Percentiles rank a stretch among this genome's conserved stretches.
Evolutionary conservation across 306 rosid species (phyloP).

Genomic region (Macrotyloma uniflorum): DNA sequence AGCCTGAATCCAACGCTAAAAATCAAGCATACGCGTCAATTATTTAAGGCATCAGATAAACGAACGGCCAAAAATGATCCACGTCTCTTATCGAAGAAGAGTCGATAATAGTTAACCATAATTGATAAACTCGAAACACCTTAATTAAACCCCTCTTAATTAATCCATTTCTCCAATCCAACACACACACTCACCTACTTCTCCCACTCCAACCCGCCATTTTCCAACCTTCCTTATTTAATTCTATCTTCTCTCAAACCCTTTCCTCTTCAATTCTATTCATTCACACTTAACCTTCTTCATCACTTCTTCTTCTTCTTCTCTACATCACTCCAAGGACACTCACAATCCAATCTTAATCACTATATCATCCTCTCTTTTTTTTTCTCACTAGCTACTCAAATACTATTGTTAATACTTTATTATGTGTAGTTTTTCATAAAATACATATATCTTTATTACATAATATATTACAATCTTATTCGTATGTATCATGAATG

Average conservation of each 20-base stretch:
- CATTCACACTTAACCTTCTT: not conserved
- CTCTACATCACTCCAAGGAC: slow-evolving; percentile 7
- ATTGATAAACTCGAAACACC: not conserved
- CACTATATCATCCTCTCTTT: too few relatives aligned
- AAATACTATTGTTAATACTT: not conserved
- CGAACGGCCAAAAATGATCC: slow-evolving; percentile 15
- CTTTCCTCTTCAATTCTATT: not conserved
- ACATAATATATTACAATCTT: too few relatives aligned
- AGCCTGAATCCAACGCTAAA: slow-evolving; percentile 16
- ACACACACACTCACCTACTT: slow-evolving; percentile 14
- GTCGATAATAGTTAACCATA: not conserved
- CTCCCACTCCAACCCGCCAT: slow-evolving; percentile 33
- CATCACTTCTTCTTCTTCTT: not conserved
- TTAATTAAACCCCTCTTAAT: not conserved
- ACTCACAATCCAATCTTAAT: slow-evolving; percentile 25
- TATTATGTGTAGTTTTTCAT: not conserved
- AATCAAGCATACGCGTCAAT: not conserved
- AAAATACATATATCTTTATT: not conserved
- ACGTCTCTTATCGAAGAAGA: not conserved
- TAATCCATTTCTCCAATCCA: slow-evolving; percentile 1
- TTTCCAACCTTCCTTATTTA: slow-evolving; percentile 1
- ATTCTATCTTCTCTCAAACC: not conserved
- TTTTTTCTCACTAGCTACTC: too few relatives aligned
- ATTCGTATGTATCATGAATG: too few relatives aligned
- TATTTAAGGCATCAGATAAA: not conserved